Evolutionary conservation across 2,329 filamentous ascomycete genomes (phyloP), one percentile per base, ranked within the genome.

Genomic region (Fusarium torulosum): DNA sequence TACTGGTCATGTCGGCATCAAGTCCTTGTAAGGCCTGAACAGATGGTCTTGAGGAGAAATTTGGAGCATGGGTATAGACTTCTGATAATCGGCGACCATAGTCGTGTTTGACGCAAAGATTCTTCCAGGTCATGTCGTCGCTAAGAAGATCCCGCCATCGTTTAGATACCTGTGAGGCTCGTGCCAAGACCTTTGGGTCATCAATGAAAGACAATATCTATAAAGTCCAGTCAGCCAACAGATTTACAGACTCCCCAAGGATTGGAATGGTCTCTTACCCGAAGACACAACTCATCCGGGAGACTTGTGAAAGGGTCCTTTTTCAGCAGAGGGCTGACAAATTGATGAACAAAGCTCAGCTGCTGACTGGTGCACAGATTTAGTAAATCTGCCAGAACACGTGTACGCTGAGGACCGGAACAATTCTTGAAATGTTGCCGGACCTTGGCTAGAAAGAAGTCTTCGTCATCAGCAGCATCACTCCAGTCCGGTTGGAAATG

Each of bases 121-220:
- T 93, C 82, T 97, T 97, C 96, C 96, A 99, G 1, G 96, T 97
- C 80, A 97, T 94, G 78, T 99, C 96, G 78, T 99, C 96, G 75
- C 91, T 95, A 49, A 99, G 85, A 9, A 99, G 85, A 78, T 97
- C 94, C 66, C 93, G 88, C 96, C 96, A 99, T 77, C 94, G 88
- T 68, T 90, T 90, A 53, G 96, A 99, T n/a, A 99, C 96, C 78
- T 98, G 95, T 7, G 95, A 97, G 52, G 96, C 92, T 76, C 96
- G 88, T 38, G 94, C 95, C 45, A 99, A 85, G 4, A 96, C 96
- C 77, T 94, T 96, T 2, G 96, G 94, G 75, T 99, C 96, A 75
- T 99, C 96, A 75, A 99, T 95, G 77, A 97, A 99, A 42, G 95
- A 97, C 50, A 99, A 85, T 68, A 99, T 92, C 91, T 97, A 74